Conservation (phyloP, 495 filamentous ascomycete genomes). For the Aspergillus mulundensis region DNA sequence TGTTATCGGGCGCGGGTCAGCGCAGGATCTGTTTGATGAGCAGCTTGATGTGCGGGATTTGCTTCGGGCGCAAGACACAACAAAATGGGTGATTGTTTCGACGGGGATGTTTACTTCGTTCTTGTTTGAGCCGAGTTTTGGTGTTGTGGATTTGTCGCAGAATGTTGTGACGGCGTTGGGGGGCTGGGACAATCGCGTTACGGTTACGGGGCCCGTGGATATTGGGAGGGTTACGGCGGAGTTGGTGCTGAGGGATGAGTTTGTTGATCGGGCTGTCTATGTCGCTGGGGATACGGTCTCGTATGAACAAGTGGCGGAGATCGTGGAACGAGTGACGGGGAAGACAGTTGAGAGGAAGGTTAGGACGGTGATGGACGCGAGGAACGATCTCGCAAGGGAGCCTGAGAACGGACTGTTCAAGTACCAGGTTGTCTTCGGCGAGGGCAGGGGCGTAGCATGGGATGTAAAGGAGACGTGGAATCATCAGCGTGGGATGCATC, state of each 20-base stretch:
- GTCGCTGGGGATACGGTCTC: slow-evolving; percentile 56
- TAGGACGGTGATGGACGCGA: slow-evolving; percentile 37
- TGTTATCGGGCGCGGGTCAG: slow-evolving; percentile 48
- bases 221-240: slow-evolving; percentile 56
- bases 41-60: slow-evolving; percentile 53
- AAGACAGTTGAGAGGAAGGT: slow-evolving; percentile 41
- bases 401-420: slow-evolving; percentile 49
- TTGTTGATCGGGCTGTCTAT: slow-evolving; percentile 33
- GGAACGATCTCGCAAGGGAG: slow-evolving; percentile 36
- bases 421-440: slow-evolving; percentile 58
- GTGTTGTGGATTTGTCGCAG: slow-evolving; percentile 42
- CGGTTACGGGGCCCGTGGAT: slow-evolving; percentile 53
- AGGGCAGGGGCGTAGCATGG: slow-evolving; percentile 57
- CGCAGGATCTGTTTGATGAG: slow-evolving; percentile 59
- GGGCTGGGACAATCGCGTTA: slow-evolving; percentile 51
- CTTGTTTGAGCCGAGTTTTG: slow-evolving; percentile 54
- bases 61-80: slow-evolving; percentile 42
- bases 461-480: slow-evolving; percentile 47
- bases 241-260: slow-evolving; percentile 32
- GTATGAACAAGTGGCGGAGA: slow-evolving; percentile 47
- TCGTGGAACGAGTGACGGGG: slow-evolving; percentile 40
- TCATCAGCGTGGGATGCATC: slow-evolving; percentile 34
- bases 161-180: slow-evolving; percentile 48
- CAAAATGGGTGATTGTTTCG: slow-evolving; percentile 55
- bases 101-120: slow-evolving; percentile 65